Percentiles rank a stretch among this genome's conserved stretches.
These are phyloP conservation scores for Lichtheimia corymbifera DNA, from an alignment of 371 early-diverging fungal species.

Conservation along the genomic window DNA sequence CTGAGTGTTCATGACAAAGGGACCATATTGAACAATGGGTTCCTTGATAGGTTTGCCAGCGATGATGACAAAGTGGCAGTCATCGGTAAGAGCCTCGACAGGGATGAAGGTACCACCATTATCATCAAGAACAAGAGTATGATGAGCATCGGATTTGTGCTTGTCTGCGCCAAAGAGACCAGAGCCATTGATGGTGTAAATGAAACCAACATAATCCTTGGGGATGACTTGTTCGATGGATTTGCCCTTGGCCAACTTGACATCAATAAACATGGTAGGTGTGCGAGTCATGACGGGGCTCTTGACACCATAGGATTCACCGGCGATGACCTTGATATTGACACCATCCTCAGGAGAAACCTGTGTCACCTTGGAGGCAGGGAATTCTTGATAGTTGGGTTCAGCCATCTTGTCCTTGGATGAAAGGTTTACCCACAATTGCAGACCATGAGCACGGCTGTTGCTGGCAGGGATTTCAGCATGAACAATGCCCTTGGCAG, in stretches of 20 bases:
- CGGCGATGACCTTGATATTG: slow-evolving; percentile 78
- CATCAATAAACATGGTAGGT: slow-evolving; percentile 76
- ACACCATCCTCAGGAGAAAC: slow-evolving; percentile 59
- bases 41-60: slow-evolving; percentile 60
- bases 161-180: slow-evolving; percentile 52
- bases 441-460: slow-evolving; percentile 65
- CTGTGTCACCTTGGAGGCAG: slow-evolving; percentile 57
- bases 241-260: slow-evolving; percentile 57
- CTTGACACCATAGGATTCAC: slow-evolving; percentile 62
- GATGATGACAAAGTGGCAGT: slow-evolving; percentile 61
- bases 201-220: slow-evolving; percentile 61
- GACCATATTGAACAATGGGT: slow-evolving; percentile 62
- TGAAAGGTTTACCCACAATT: slow-evolving; percentile 87
- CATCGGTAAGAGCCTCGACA: slow-evolving; percentile 51
- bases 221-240: slow-evolving; percentile 61
- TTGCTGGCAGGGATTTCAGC: slow-evolving; percentile 71
- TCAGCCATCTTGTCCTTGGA: slow-evolving; percentile 76
- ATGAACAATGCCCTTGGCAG: slow-evolving; percentile 79
- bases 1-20: slow-evolving; percentile 63
- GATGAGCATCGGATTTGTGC: slow-evolving; percentile 54
- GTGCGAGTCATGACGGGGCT: slow-evolving; percentile 66
- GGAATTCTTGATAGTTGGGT: slow-evolving; percentile 79
- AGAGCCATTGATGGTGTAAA: slow-evolving; percentile 66
- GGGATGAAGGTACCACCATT: slow-evolving; percentile 43
- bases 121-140: slow-evolving; percentile 53